Evolutionary conservation across 2,329 filamentous ascomycete genomes (phyloP), one percentile per base, ranked within the genome.

Genomic region (Fusarium pilosicola): DNA sequence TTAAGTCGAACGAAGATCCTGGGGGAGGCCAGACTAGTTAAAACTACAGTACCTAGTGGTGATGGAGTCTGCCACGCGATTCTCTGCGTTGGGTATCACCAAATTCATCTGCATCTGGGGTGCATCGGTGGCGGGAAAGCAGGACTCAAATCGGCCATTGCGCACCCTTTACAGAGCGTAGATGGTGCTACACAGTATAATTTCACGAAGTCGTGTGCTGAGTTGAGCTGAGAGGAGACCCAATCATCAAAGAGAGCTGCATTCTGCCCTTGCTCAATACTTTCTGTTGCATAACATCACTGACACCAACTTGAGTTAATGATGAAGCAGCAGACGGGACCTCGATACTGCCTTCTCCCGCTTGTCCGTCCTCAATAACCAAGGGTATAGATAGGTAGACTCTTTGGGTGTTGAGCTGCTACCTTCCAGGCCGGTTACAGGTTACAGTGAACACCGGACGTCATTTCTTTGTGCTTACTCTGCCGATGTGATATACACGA

Each of bases 341-440:
- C 56, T 60, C 41, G 30, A 36, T n/a, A 61, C 39, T 20, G 39
- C 41, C 32, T 48, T 42, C 30, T 67, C 49, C 66, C 66, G 54
- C 61, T 71, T 67, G 56, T 70, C 70, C 61, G 56, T 45, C n/a
- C 22, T 54, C 49, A 26, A 63, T 30, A 51, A 55, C 65, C 70
- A 61, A 71, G 56, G 51, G 45, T 62, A 64, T n/a, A 51, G 8
- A 64, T 28, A 51, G 8, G 14, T 48, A 48, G 26, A 44, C 39
- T 36, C 24, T 34, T 44, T 22, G 24, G 48, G 38, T 39, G 39
- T 38, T 66, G 61, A n/a, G 26, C 56, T 54, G 44, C 30, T 48
- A 44, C 39, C 54, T 46, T 36, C 32, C 61, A 30, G 42, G 57
- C 39, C 54, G 28, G 30, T 62, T 32, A 26, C 45, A 39, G 38